Percentiles rank a stretch among this genome's conserved stretches.
These are phyloP conservation scores for Verruconis gallopava DNA, from an alignment of 2,329 filamentous ascomycete genomes.

Conservation along the genomic window DNA sequence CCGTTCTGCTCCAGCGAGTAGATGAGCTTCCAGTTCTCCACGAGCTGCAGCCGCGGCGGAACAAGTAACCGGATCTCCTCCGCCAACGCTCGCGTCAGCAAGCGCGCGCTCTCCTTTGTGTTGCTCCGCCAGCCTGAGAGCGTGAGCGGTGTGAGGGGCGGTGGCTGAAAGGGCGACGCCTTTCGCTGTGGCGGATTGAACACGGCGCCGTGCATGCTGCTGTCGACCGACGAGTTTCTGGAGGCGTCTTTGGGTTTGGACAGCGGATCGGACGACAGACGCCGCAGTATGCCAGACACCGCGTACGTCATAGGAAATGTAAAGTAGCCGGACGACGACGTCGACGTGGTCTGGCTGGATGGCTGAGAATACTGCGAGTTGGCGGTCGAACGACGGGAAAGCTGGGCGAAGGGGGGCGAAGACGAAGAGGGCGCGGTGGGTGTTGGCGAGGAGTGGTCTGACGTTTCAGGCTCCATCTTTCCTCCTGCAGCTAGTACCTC, in stretches of 20 bases:
- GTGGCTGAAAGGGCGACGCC: constrained; percentile 71
- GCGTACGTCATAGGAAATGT: constrained; percentile 37
- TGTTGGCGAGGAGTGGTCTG: no score
- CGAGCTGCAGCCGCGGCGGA: constrained; percentile 73
- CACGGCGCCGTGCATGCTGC: background rate
- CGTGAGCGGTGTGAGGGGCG: constrained; percentile 69
- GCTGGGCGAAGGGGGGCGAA: no score
- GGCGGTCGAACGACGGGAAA: no score
- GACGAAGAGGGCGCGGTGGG: background rate
- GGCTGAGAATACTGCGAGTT: background rate
- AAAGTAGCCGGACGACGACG: constrained; percentile 28
- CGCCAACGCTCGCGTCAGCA: constrained; percentile 62
- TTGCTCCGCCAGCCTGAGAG: constrained; percentile 52
- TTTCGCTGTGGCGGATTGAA: constrained; percentile 43
- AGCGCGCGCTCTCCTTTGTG: constrained; percentile 46
- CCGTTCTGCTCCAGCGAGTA: constrained; percentile 92
- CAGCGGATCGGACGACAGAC: constrained; percentile 29
- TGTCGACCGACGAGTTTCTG: background rate
- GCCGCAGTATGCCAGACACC: constrained; percentile 32
- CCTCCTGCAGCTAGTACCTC: no score
- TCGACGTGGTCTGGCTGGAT: background rate
- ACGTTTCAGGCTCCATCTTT: constrained; percentile 1
- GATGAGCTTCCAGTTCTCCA: constrained; percentile 71
- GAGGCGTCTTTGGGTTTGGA: constrained; percentile 2
- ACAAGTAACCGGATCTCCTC: constrained; percentile 88